Conservation (phyloP, 345 rosid genomes). For the Salix exigua region DNA sequence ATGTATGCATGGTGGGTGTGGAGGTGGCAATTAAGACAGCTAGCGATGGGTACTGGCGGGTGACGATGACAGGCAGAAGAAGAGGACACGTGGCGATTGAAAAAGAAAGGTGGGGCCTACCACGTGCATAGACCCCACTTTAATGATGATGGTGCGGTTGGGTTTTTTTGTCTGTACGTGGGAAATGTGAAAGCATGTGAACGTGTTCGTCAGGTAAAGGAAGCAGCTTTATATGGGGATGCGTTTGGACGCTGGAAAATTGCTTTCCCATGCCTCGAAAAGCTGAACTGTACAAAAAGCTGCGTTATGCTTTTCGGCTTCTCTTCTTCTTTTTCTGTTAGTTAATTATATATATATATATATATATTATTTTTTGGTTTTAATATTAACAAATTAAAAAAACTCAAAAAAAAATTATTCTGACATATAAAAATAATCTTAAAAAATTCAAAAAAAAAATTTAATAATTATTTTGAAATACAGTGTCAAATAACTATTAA, state of each 20-base stretch:
- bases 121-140: conserved; percentile 16
- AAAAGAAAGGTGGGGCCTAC: conserved; percentile 17
- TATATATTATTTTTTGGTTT: too few relatives aligned
- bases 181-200: background rate
- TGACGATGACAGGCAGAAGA: conserved; percentile 12
- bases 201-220: background rate
- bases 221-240: background rate
- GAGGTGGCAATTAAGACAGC: conserved; percentile 17
- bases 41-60: conserved; percentile 8
- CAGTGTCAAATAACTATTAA: too few relatives aligned
- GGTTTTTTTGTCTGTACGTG: background rate
- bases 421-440: too few relatives aligned
- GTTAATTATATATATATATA: too few relatives aligned
- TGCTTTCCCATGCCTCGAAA: background rate
- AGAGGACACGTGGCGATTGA: conserved; percentile 32
- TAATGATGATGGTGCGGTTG: background rate
- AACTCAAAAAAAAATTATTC: too few relatives aligned
- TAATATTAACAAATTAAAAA: too few relatives aligned
- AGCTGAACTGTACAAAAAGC: background rate
- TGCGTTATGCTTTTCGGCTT: background rate
- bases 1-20: background rate
- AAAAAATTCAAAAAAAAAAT: too few relatives aligned
- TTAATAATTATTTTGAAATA: too few relatives aligned
- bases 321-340: too few relatives aligned
- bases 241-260: too few relatives aligned